These are phyloP conservation scores for Pichia sp. DNA, from an alignment of 1,139 yeast species.

Conservation along the genomic window DNA sequence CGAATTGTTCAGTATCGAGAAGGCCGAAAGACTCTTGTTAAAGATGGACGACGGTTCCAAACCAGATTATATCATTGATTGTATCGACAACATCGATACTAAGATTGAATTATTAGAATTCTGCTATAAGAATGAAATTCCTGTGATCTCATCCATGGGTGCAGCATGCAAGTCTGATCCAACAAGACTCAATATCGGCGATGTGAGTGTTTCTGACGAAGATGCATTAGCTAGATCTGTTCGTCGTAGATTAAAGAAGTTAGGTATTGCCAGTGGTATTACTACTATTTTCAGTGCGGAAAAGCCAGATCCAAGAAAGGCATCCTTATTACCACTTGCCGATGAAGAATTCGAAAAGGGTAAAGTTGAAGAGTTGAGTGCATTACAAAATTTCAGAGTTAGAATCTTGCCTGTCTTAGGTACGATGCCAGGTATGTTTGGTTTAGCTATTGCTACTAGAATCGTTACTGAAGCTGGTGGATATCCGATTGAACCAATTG, in stretches of 20 bases:
- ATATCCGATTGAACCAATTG: constrained; percentile 84
- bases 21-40: constrained; percentile 51
- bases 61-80: constrained; percentile 82
- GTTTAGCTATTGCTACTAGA: constrained; percentile 84
- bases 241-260: constrained; percentile 74
- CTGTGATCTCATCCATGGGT: constrained; percentile 88
- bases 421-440: constrained; percentile 96
- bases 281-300: constrained; percentile 93
- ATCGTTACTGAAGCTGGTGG: constrained; percentile 78
- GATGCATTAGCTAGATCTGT: constrained; percentile 92
- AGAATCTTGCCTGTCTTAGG: constrained; percentile 94
- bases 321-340: constrained; percentile 77
- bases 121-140: constrained; percentile 57
- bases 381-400: constrained; percentile 86
- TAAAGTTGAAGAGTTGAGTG: constrained; percentile 81
- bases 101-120: constrained; percentile 84
- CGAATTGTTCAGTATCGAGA: constrained; percentile 69
- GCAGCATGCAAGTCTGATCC: constrained; percentile 94
- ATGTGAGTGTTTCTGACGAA: constrained; percentile 78
- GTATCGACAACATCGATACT: constrained; percentile 94
- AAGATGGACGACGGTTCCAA: constrained; percentile 41
- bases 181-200: constrained; percentile 76
- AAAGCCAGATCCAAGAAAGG: constrained; percentile 95
- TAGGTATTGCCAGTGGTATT: constrained; percentile 73
- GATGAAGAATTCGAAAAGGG: constrained; percentile 81